Base-by-base conservation (phyloP, 2,329 filamentous ascomycete genomes). In the Aspergillus costaricaensis region DNA sequence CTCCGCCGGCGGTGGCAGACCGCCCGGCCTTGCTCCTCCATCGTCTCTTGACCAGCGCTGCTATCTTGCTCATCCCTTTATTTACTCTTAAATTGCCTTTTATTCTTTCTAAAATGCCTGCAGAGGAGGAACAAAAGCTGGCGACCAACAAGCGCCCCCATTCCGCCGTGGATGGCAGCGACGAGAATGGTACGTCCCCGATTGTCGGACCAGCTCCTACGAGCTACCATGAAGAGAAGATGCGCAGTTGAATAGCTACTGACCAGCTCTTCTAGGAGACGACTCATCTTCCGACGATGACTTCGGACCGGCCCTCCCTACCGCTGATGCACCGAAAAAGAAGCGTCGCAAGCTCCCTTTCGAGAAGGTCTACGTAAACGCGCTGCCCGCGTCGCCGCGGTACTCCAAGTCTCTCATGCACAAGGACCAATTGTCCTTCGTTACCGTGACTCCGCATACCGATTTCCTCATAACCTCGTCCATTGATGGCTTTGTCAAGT, bases 331-430 rank as follows among this genome's bases (percentile, higher is more conserved):
- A 2, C 90, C 88, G 57, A 94, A 94, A 82, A 96, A 96, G 84
- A 97, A 96, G 80, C 88, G 91, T 65, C 86, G 93, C 69, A 91
- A 91, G 69, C 87, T 99, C 2, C 92, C 91, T 1, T 94, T 97
- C 80, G 94, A 98, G 79, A 96, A 95, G 76, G 88, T 98, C 70
- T 98, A 97, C 78, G 82, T 98, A 65, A 91, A 91, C 60, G 94
- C 95, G 41, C 85, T 99, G 39, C 95, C 95, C 4, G 86, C 86
- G 54, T 91, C 91, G 19, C 72, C 83, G 39, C 89, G 91, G 49
- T 99, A 99, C 79, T 96, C 91, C 60, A 96, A 93, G 73, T 98
- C 95, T 49, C 83, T 99, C 71, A 99, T 99, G 96, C 95, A 99
- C 84, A 93, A 94, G 79, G 95, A 99, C 68, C 92, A 96, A 78